Percentiles rank a stretch among this genome's conserved stretches.
phyloP scores from a whole-genome alignment of 2,329 filamentous ascomycete species.

The Ceratocystis cubensis region DNA sequence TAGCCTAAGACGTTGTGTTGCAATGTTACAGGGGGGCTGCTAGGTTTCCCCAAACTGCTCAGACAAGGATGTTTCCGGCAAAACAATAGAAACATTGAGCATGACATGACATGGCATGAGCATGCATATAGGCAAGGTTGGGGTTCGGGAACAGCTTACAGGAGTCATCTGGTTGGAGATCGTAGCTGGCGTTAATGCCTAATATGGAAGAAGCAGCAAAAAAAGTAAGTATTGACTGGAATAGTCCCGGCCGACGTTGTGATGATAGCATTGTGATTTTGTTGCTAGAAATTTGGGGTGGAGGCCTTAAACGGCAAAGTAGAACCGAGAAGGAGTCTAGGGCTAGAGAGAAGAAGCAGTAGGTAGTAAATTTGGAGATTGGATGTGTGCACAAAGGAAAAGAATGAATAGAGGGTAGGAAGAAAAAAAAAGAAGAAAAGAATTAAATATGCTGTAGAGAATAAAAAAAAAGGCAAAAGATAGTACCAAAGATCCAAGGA shows the following conservation, averaged over 20 bases:
- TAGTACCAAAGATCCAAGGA: not conserved
- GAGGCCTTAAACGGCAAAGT: not conserved
- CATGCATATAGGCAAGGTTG: not conserved
- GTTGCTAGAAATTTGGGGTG: not conserved
- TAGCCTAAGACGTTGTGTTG: not conserved
- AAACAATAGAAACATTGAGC: not conserved
- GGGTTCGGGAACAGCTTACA: slow-evolving; percentile 7
- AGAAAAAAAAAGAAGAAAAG: slow-evolving; percentile 12
- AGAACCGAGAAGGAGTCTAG: not conserved
- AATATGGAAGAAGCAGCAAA: slow-evolving; percentile 25
- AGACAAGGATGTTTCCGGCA: not conserved
- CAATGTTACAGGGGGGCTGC: slow-evolving; percentile 3
- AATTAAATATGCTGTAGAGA: slow-evolving; percentile 12
- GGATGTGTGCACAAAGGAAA: slow-evolving; percentile 14
- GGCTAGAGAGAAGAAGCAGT: not conserved
- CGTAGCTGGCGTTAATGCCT: slow-evolving; percentile 26
- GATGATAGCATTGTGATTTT: slow-evolving; percentile 11
- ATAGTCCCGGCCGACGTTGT: not conserved
- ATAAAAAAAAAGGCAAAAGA: slow-evolving; percentile 5
- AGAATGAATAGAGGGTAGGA: slow-evolving; percentile 12
- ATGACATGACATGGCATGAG: not conserved
- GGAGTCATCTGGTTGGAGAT: slow-evolving; percentile 28
- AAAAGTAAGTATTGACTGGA: slow-evolving; percentile 24
- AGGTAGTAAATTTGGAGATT: slow-evolving; percentile 6
- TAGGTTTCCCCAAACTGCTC: not conserved